These are phyloP conservation scores for Plantago coronopus DNA, from an alignment of 305 asterid genomes.

Conservation along the genomic window DNA sequence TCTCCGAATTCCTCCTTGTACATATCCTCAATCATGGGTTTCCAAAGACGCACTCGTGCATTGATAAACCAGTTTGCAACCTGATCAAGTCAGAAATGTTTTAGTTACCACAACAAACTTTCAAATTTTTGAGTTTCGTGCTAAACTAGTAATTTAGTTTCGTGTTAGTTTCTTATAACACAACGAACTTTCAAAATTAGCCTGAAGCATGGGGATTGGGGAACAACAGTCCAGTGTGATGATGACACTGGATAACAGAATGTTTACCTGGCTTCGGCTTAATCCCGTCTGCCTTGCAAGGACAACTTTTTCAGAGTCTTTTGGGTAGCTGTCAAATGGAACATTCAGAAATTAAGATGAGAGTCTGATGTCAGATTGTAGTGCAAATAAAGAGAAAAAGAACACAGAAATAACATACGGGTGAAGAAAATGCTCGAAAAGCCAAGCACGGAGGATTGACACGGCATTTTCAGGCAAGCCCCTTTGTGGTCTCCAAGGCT, in stretches of 20 bases:
- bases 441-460: slow-evolving; percentile 84
- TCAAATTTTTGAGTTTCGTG: too few species aligned
- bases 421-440: slow-evolving; percentile 83
- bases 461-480: slow-evolving; percentile 85
- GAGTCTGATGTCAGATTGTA: too few species aligned
- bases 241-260: not conserved
- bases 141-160: too few species aligned
- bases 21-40: slow-evolving; percentile 87
- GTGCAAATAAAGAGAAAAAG: slow-evolving; percentile 6
- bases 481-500: slow-evolving; percentile 89
- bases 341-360: not conserved
- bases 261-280: slow-evolving; percentile 67
- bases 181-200: too few species aligned
- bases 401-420: slow-evolving; percentile 44
- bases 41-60: slow-evolving; percentile 85
- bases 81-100: slow-evolving; percentile 29
- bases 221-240: too few species aligned
- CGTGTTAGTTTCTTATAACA: too few species aligned
- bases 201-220: too few species aligned
- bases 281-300: slow-evolving; percentile 81
- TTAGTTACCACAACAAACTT: too few species aligned
- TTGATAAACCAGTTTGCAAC: slow-evolving; percentile 89
- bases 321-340: slow-evolving; percentile 52
- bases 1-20: slow-evolving; percentile 75
- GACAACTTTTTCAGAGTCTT: slow-evolving; percentile 71